Base-by-base conservation (phyloP, 1,284 basidiomycete species). In the Puccinia coronata region DNA sequence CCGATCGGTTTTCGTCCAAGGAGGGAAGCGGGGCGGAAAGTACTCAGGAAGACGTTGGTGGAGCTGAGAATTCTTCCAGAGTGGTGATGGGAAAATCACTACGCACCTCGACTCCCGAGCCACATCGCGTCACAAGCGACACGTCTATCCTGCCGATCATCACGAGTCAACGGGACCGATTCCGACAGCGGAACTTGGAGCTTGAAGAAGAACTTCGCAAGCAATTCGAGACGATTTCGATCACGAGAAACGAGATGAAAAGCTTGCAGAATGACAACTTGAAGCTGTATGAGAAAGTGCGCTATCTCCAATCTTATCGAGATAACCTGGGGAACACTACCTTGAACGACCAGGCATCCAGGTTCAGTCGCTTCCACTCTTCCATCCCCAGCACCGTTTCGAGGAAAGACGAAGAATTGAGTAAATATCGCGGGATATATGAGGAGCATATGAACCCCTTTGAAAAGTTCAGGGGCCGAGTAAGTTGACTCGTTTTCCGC, bases 371-470 rank as follows among this genome's bases (percentile, higher is more conserved):
- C 67, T 51, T 81, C 63, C 49, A 4, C 31, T 34, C 47, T 63
- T 55, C 31, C 57, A 51, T 31, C 83, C 86, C 69, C 86, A 87
- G 63, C 20, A 51, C 65, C 53, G 71, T 57, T 53, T 57, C 61
- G 69, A 43, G 51, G 41, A 43, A 78, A 61, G 85, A 89, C 51
- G 92, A 92, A 82, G 94, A 95, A 83, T 90, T 96, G 86, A 92
- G 92, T 84, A 93, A 92, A 85, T 99, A 98, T 87, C 91, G 92
- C 77, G 90, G 92, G 82, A 90, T 93, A 85, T 98, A 98, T 85
- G 96, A 99, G 86, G 94, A 97, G 86, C 90, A 92, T 69, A 94
- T 98, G 91, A 98, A 99, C 85, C 96, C 96, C 0, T 99, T 98
- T 86, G 95, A 98, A 86, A 93, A 93, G 4, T 98, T 99, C 89